A percentile compares a stretch with the other conserved stretches of the same genome.
Conservation (phyloP, 306 rosid species). For the Albizia julibrissin region DNA sequence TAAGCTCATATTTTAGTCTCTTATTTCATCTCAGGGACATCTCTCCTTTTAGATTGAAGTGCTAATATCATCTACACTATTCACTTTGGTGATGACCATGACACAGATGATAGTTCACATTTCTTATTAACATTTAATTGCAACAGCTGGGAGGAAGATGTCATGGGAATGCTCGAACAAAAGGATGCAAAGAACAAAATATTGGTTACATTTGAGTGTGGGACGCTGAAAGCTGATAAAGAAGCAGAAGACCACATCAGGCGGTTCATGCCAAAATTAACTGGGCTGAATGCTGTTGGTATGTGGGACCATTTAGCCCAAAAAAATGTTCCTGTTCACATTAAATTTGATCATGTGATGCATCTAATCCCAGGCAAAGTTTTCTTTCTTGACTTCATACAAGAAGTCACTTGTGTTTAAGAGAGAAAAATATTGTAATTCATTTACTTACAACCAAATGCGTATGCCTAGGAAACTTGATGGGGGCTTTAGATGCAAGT, state of each 20-base stretch:
- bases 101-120: constrained; percentile 13
- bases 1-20: background rate
- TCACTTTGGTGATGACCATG: constrained; percentile 2
- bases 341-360: constrained; percentile 20
- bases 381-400: background rate
- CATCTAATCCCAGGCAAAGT: constrained; percentile 9
- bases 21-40: background rate
- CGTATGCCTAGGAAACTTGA: background rate
- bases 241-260: constrained; percentile 93
- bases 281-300: constrained; percentile 92
- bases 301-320: constrained; percentile 27
- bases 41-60: constrained; percentile 7
- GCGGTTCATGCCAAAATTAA: constrained; percentile 84
- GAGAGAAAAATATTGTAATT: background rate
- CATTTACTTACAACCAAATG: background rate
- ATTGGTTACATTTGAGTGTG: constrained; percentile 63
- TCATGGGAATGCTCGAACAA: constrained; percentile 67
- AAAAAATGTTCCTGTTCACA: background rate
- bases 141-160: constrained; percentile 86
- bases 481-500: constrained; percentile 4
- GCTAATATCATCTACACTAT: background rate
- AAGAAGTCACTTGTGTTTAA: background rate
- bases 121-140: constrained; percentile 30
- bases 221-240: constrained; percentile 80
- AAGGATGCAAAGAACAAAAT: constrained; percentile 65